These are phyloP conservation scores for Penicillium sp. DNA, from an alignment of 2,329 filamentous ascomycete genomes.

Conservation along the genomic window DNA sequence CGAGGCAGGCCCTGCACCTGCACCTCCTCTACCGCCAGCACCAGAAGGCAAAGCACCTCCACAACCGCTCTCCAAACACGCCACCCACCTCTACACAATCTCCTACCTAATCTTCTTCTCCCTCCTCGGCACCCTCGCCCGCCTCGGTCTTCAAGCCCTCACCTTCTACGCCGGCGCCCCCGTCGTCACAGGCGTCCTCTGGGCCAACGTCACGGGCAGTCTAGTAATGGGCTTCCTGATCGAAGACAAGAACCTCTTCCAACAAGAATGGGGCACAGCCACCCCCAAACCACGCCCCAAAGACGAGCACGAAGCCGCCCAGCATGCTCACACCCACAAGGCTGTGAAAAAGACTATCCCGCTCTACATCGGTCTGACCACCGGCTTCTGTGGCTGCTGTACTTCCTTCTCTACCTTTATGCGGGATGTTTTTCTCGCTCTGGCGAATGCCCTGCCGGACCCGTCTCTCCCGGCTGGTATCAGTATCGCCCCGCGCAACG, in stretches of 20 bases:
- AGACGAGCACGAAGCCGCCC: slow-evolving; percentile 32
- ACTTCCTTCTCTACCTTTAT: slow-evolving; percentile 89
- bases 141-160: slow-evolving; percentile 76
- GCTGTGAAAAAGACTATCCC: slow-evolving; percentile 82
- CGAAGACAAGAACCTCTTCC: slow-evolving; percentile 77
- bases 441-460: slow-evolving; percentile 71
- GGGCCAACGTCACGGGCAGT: slow-evolving; percentile 85
- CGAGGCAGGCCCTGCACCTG: slow-evolving; percentile 14
- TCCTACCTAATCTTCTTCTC: slow-evolving; percentile 86
- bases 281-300: slow-evolving; percentile 31
- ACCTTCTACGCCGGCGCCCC: slow-evolving; percentile 79
- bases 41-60: slow-evolving; percentile 11
- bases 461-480: slow-evolving; percentile 47
- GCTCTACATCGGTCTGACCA: slow-evolving; percentile 81
- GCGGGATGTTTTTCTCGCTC: slow-evolving; percentile 74
- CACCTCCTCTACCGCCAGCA: slow-evolving; percentile 17
- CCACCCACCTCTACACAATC: slow-evolving; percentile 68
- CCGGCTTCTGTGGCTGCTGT: slow-evolving; percentile 85
- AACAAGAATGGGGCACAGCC: slow-evolving; percentile 61
- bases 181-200: slow-evolving; percentile 72
- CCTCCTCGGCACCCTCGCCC: slow-evolving; percentile 78
- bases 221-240: slow-evolving; percentile 82
- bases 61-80: slow-evolving; percentile 50
- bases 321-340: slow-evolving; percentile 55
- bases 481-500: slow-evolving; percentile 56